Conservation (phyloP, 1,284 basidiomycete species). For the Puccinia polysora region DNA sequence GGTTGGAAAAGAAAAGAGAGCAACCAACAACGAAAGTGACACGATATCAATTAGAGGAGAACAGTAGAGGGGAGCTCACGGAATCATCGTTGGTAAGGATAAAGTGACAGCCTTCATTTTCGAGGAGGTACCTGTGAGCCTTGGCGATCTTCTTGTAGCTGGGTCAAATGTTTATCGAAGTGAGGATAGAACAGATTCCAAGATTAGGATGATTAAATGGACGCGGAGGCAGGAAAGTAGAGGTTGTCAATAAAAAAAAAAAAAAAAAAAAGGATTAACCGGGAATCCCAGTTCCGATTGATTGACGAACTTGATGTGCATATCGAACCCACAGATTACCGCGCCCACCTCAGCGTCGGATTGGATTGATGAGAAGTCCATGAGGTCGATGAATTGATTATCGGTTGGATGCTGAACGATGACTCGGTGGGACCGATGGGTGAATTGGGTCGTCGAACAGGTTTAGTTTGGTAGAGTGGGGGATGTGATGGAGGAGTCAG, state of each 20-base stretch:
- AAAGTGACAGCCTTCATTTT: slow-evolving; percentile 78
- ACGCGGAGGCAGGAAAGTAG: not conserved
- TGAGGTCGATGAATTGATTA: slow-evolving; percentile 67
- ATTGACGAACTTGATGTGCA: slow-evolving; percentile 48
- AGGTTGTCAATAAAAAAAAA: not conserved
- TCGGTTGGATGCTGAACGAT: slow-evolving; percentile 79
- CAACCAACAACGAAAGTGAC: too few relatives aligned
- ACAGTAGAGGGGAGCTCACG: slow-evolving; percentile 66
- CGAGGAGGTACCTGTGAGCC: slow-evolving; percentile 80
- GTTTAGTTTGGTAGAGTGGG: too few relatives aligned
- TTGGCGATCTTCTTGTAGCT: slow-evolving; percentile 92
- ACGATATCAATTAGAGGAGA: too few relatives aligned
- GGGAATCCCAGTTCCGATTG: too few relatives aligned
- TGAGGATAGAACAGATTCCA: too few relatives aligned
- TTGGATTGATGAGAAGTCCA: slow-evolving; percentile 64
- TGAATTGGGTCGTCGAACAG: too few relatives aligned
- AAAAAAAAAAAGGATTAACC: too few relatives aligned
- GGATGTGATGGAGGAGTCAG: too few relatives aligned
- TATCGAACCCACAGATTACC: slow-evolving; percentile 79
- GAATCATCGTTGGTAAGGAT: slow-evolving; percentile 89
- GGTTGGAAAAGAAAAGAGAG: too few relatives aligned
- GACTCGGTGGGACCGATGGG: too few relatives aligned
- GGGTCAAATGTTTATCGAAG: too few relatives aligned
- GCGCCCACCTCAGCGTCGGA: slow-evolving; percentile 74
- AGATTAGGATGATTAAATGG: not conserved